Evolutionary conservation across 2,329 filamentous ascomycete species (phyloP).

Genomic region (Paracoccidioides brasiliensis): DNA sequence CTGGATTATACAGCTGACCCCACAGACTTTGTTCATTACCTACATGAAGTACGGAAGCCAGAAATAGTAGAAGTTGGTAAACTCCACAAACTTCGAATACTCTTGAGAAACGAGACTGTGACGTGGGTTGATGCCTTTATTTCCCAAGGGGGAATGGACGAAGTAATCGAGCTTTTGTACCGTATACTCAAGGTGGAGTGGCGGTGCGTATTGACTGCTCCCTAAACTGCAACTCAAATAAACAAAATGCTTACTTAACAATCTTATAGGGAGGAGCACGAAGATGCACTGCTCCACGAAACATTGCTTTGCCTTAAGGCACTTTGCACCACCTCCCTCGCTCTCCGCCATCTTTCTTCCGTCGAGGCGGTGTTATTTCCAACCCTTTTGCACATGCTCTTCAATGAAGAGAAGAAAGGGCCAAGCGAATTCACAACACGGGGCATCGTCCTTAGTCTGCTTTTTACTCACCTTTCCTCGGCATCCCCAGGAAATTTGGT

Average conservation of each 20-base stretch:
- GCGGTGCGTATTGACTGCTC: slow-evolving; percentile 48
- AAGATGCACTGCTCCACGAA: slow-evolving; percentile 85
- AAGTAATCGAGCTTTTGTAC: slow-evolving; percentile 74
- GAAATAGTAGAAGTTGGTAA: slow-evolving; percentile 85
- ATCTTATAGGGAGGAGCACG: slow-evolving; percentile 70
- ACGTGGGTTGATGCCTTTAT: slow-evolving; percentile 93
- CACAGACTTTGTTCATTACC: slow-evolving; percentile 72
- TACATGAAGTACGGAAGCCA: slow-evolving; percentile 68
- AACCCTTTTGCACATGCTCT: slow-evolving; percentile 73
- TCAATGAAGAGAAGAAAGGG: slow-evolving; percentile 95
- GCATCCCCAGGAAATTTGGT: slow-evolving; percentile 50
- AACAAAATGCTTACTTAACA: slow-evolving; percentile 16
- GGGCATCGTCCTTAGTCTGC: slow-evolving; percentile 72
- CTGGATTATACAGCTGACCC: slow-evolving; percentile 63
- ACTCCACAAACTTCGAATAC: slow-evolving; percentile 77
- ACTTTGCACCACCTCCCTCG: slow-evolving; percentile 79
- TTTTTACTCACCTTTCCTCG: slow-evolving; percentile 76
- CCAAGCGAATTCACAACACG: slow-evolving; percentile 93
- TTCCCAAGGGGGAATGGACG: slow-evolving; percentile 76
- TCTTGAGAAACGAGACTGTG: slow-evolving; percentile 89
- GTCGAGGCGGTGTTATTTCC: slow-evolving; percentile 76
- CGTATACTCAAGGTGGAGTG: slow-evolving; percentile 94
- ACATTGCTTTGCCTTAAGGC: slow-evolving; percentile 87
- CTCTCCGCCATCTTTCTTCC: slow-evolving; percentile 64
- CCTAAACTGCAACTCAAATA: neutral